These are phyloP conservation scores for Brassica carinata DNA, from an alignment of 345 rosid species.

Conservation along the genomic window DNA sequence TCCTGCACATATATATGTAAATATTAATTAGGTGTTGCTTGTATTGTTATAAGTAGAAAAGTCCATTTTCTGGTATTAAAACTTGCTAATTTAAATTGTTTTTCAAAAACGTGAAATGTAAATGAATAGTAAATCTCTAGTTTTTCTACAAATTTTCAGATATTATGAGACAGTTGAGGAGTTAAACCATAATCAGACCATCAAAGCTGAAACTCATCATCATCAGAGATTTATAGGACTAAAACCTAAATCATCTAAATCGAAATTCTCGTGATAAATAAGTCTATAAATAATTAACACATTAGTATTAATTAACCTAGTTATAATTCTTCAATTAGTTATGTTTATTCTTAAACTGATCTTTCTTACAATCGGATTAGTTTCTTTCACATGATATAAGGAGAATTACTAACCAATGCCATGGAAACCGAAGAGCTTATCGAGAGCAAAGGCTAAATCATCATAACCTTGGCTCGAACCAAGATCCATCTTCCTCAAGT, in stretches of 20 bases:
- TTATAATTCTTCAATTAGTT: conserved; percentile 4
- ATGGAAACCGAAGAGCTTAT: conserved; percentile 68
- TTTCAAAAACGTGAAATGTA: not conserved
- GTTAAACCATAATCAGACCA: not conserved
- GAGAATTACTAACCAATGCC: conserved; percentile 54
- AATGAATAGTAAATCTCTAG: not conserved
- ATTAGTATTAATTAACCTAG: not conserved
- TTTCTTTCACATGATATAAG: not conserved
- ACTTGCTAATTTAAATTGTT: not conserved
- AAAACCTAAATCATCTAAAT: not conserved
- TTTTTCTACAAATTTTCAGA: not conserved
- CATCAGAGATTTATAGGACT: conserved; percentile 1
- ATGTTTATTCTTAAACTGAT: not conserved
- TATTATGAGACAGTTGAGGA: not conserved
- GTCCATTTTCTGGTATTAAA: not conserved
- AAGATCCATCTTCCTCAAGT: conserved; percentile 82
- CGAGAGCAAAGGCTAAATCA: conserved; percentile 61
- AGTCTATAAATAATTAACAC: not conserved
- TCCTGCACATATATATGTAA: conserved; percentile 35
- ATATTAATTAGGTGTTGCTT: not conserved
- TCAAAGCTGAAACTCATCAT: not conserved
- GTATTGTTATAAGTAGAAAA: not conserved
- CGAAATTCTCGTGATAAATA: not conserved
- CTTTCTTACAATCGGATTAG: not conserved
- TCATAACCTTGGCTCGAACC: conserved; percentile 57